These are phyloP conservation scores for Botrytis deweyae DNA, from an alignment of 2,329 filamentous ascomycete species.

Conservation along the genomic window DNA sequence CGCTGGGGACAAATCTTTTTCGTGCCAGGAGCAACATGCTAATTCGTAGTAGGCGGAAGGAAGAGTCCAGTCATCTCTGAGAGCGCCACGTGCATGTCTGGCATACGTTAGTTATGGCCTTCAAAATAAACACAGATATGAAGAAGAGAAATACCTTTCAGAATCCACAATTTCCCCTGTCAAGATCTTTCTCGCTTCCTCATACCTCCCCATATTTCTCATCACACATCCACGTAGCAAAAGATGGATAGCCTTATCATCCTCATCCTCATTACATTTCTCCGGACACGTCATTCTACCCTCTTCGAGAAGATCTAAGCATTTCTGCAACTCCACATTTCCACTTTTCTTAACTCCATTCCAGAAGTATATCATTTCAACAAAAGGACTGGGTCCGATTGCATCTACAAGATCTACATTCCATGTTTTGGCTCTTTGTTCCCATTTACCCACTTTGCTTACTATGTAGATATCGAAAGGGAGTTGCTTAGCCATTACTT, in stretches of 20 bases:
- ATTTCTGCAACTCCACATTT: conserved; percentile 60
- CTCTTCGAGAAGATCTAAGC: conserved; percentile 63
- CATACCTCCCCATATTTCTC: conserved; percentile 60
- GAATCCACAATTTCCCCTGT: conserved; percentile 61
- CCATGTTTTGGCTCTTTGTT: conserved; percentile 68
- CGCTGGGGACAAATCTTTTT: conserved; percentile 44
- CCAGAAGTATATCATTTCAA: conserved; percentile 96
- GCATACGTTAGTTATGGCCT: conserved; percentile 23
- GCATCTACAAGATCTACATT: conserved; percentile 73
- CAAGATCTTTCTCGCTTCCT: conserved; percentile 65
- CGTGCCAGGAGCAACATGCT: conserved; percentile 76
- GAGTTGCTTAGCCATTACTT: conserved; percentile 83
- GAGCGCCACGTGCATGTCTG: conserved; percentile 53
- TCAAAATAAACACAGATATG: background rate
- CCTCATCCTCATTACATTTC: conserved; percentile 52
- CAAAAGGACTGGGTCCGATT: conserved; percentile 73
- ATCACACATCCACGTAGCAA: conserved; percentile 66
- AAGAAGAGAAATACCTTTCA: conserved; percentile 53
- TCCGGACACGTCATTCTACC: conserved; percentile 52
- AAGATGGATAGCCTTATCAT: conserved; percentile 63
- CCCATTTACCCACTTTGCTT: conserved; percentile 87
- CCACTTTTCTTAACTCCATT: conserved; percentile 83
- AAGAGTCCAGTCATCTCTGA: conserved; percentile 67
- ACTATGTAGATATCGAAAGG: conserved; percentile 86
- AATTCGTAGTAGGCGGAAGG: conserved; percentile 85